A percentile compares a stretch with the other conserved stretches of the same genome.
phyloP scores from a whole-genome alignment of 768 basidiomycete genomes.

The Lactifluus echinatus region DNA sequence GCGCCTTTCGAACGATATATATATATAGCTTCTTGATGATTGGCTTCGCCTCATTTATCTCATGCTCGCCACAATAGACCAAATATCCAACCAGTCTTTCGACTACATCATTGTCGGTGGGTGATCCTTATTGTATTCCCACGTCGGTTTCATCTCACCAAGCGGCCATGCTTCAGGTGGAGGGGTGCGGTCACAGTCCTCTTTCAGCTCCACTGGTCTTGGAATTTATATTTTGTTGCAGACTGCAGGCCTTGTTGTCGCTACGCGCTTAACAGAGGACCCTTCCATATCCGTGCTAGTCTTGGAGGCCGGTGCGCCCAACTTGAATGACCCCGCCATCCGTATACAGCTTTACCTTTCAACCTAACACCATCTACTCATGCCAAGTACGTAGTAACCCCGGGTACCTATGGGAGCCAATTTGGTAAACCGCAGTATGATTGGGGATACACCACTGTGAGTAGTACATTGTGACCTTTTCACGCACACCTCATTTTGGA shows the following conservation, averaged over 20 bases:
- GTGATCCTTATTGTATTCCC: background rate
- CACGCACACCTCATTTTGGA: background rate
- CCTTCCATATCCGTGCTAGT: constrained; percentile 16
- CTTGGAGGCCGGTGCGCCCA: constrained; percentile 13
- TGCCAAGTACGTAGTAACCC: background rate
- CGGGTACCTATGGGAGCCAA: background rate
- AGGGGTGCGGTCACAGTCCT: background rate
- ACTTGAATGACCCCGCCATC: constrained; percentile 13
- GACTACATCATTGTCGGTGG: constrained; percentile 21
- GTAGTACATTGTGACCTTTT: background rate
- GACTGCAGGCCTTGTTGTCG: constrained; percentile 19
- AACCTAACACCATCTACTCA: background rate
- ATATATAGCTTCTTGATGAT: background rate
- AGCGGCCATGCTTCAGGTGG: background rate
- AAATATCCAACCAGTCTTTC: constrained; percentile 13
- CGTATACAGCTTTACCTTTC: background rate
- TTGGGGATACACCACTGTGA: constrained; percentile 11
- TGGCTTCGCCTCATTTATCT: background rate
- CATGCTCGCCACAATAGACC: constrained; percentile 17
- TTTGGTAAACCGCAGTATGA: constrained; percentile 8
- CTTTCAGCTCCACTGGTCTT: background rate
- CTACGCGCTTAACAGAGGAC: constrained; percentile 18
- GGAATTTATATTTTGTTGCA: background rate
- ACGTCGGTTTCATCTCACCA: background rate
- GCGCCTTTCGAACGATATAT: no score